Evolutionary conservation across 2,329 filamentous ascomycete species (phyloP).

Genomic region (Coniella lustricola): DNA sequence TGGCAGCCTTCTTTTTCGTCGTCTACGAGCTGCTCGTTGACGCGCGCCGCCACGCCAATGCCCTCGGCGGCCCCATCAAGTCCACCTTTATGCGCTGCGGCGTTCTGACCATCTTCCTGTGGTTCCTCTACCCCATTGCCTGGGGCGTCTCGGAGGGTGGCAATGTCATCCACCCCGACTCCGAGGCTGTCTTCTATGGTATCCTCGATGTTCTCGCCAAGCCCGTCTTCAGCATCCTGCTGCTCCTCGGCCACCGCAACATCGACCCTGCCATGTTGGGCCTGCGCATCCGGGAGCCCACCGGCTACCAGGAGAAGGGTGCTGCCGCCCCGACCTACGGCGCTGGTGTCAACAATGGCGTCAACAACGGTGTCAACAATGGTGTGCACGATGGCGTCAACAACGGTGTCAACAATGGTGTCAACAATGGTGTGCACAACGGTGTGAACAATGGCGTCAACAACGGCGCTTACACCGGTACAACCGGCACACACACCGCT

Average conservation of each 20-base stretch:
- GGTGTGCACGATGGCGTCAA: background rate
- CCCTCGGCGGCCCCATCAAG: slow-evolving; percentile 46
- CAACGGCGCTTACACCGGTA: no score
- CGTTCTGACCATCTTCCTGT: slow-evolving; percentile 51
- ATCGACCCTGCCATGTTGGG: slow-evolving; percentile 53
- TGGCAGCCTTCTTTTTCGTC: slow-evolving; percentile 50
- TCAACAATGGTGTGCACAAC: no score
- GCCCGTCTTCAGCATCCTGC: slow-evolving; percentile 52
- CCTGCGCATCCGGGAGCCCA: slow-evolving; percentile 24
- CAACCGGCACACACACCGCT: no score
- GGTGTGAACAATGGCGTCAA: no score
- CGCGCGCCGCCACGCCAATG: slow-evolving; percentile 47
- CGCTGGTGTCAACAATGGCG: background rate
- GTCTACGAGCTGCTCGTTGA: slow-evolving; percentile 51
- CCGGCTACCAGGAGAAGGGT: background rate
- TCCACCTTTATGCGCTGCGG: slow-evolving; percentile 49
- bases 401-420: no score
- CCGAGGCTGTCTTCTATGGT: slow-evolving; percentile 62
- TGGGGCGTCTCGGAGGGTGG: slow-evolving; percentile 60
- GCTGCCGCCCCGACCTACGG: background rate
- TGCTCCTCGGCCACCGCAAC: slow-evolving; percentile 56
- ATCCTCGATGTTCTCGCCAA: slow-evolving; percentile 60
- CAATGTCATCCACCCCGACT: slow-evolving; percentile 58
- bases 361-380: background rate
- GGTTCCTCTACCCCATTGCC: slow-evolving; percentile 58